Evolutionary conservation across 768 basidiomycete genomes (phyloP), one percentile per base, ranked within the genome.

Genomic region (Sarcodon aspratus): DNA sequence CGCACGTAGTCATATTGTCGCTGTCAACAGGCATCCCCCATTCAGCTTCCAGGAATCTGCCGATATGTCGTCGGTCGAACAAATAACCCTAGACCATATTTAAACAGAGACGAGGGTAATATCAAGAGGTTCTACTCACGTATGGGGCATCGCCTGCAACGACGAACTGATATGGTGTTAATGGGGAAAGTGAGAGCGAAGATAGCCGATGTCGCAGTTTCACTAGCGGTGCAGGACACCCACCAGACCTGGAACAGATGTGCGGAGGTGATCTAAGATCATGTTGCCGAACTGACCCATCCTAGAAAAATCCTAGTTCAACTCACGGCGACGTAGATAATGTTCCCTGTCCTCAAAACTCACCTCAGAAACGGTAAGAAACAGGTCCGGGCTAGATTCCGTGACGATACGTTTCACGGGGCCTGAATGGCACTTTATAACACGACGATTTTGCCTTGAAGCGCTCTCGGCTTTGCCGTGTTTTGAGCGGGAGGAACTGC

Each of bases 271-370:
- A 73, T 46, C 91, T 71, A 40, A 94, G 64, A 59, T 95, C 91
- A 60, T 94, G 91, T 59, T 93, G 90, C 21, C 91, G 76, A 9
- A 93, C 89, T 31, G 82, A 75, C 3, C 88, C 90, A 64, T 95
- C 91, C 83, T 91, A 58, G 6, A 5, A 27, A 52, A 37, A 62
- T 8, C 11, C 40, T 2, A n/a, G n/a, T 37, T 49, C 33, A 49
- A 58, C 35, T 54, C 33, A 63, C 48, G 50, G 46, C 47, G 53
- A 52, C 9, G 62, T 51, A 44, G 61, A 56, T 35, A 55, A 51
- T 44, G 54, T 50, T 7, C 12, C 43, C 43, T 8, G 35, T 31
- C 48, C 32, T 21, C 13, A 12, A 27, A 7, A 61, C 73, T 33
- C 46, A 82, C 85, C 74, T 89, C 85, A n/a, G 78, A 73, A n/a